Evolutionary conservation across 352 stramenopile genomes (phyloP).

Genomic region (Phytophthora citrophthora): DNA sequence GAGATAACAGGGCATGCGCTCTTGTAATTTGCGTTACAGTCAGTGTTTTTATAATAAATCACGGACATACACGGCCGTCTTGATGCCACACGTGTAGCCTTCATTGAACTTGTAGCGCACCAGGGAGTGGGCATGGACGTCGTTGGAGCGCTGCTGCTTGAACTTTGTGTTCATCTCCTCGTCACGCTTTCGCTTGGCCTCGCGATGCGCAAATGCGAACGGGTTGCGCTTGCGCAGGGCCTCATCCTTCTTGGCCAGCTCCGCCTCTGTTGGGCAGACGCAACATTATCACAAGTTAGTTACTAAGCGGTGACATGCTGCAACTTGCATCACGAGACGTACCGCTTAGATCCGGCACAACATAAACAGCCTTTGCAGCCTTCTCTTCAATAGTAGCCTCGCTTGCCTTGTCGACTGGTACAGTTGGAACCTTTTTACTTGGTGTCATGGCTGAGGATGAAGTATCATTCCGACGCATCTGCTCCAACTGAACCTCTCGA

Average conservation of each 20-base stretch:
- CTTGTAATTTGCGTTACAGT: conserved; percentile 13
- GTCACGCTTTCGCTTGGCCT: conserved; percentile 80
- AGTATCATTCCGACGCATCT: conserved; percentile 73
- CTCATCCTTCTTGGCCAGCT: conserved; percentile 71
- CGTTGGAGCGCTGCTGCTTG: conserved; percentile 32
- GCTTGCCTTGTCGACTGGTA: conserved; percentile 8
- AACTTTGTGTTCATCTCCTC: conserved; percentile 51
- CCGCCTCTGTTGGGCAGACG: conserved; percentile 42
- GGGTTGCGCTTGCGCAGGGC: conserved; percentile 72
- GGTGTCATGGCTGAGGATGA: conserved; percentile 14
- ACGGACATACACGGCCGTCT: conserved; percentile 85
- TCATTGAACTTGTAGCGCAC: conserved; percentile 92
- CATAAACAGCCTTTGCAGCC: conserved; percentile 43
- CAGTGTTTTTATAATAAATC: conserved; percentile 76
- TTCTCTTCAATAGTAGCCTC: conserved; percentile 36
- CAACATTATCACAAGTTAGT: background rate
- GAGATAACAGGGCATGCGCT: background rate
- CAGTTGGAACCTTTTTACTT: conserved; percentile 6
- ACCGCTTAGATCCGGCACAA: conserved; percentile 65
- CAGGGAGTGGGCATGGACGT: conserved; percentile 34
- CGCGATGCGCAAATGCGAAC: conserved; percentile 82
- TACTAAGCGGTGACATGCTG: background rate
- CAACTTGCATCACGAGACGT: conserved; percentile 15
- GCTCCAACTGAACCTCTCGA: conserved; percentile 81
- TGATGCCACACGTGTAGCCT: conserved; percentile 91